Evolutionary conservation across 805 yeast species (phyloP).

Genomic region (Wickerhamiella domercqiae): DNA sequence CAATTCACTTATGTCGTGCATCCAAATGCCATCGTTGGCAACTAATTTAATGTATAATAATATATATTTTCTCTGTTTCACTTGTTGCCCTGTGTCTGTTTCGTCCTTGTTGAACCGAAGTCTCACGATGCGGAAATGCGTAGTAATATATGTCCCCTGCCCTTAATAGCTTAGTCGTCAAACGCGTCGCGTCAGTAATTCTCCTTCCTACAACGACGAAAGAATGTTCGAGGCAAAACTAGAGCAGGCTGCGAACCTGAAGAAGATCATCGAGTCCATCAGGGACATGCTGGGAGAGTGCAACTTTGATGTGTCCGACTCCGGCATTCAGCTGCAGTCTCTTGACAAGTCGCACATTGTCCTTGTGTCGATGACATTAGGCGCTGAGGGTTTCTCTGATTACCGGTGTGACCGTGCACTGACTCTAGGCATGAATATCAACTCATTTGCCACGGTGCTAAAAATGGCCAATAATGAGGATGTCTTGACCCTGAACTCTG

Average conservation of each 20-base stretch:
- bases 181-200: too few species aligned
- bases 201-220: too few species aligned
- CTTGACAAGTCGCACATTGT: slow-evolving; percentile 95
- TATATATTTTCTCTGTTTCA: neutral
- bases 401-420: slow-evolving; percentile 92
- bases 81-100: neutral
- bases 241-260: slow-evolving; percentile 79
- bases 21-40: slow-evolving; percentile 18
- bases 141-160: too few species aligned
- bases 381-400: slow-evolving; percentile 73
- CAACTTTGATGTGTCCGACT: slow-evolving; percentile 92
- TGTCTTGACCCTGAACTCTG: slow-evolving; percentile 75
- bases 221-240: slow-evolving; percentile 93
- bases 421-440: slow-evolving; percentile 81
- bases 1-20: slow-evolving; percentile 22
- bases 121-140: neutral
- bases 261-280: slow-evolving; percentile 85
- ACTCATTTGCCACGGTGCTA: slow-evolving; percentile 73
- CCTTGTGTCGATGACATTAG: slow-evolving; percentile 74
- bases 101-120: too few species aligned
- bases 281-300: slow-evolving; percentile 90
- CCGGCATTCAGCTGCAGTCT: slow-evolving; percentile 92
- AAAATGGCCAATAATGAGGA: slow-evolving; percentile 87
- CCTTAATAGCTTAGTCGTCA: too few species aligned
- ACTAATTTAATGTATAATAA: neutral